Evolutionary conservation across 2,329 filamentous ascomycete genomes (phyloP).

Genomic region (Penicillium occitanis): DNA sequence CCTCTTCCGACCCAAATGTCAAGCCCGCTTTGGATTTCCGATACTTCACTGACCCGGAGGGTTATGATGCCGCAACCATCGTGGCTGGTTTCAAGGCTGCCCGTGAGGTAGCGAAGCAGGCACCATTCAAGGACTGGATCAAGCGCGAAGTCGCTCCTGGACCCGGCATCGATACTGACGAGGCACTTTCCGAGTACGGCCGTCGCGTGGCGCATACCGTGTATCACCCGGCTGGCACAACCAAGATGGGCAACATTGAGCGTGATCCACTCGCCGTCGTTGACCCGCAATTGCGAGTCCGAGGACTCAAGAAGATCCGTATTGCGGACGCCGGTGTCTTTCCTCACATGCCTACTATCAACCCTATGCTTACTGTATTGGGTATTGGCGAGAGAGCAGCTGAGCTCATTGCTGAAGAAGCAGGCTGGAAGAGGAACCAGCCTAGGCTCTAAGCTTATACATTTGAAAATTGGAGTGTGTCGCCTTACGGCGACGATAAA

Average conservation of each 20-base stretch:
- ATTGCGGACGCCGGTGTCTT: slow-evolving; percentile 88
- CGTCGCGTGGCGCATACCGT: slow-evolving; percentile 81
- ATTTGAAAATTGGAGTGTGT: background rate
- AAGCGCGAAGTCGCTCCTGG: slow-evolving; percentile 79
- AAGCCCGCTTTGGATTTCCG: slow-evolving; percentile 85
- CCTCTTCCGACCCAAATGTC: slow-evolving; percentile 69
- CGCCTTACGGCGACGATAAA: background rate
- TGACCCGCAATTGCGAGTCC: slow-evolving; percentile 70
- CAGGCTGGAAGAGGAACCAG: slow-evolving; percentile 62
- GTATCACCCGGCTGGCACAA: slow-evolving; percentile 86
- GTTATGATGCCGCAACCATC: slow-evolving; percentile 79
- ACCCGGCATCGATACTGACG: slow-evolving; percentile 70
- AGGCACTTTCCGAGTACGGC: slow-evolving; percentile 78
- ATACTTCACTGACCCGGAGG: slow-evolving; percentile 84
- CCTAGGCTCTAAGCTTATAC: slow-evolving; percentile 50
- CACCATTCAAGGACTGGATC: slow-evolving; percentile 79
- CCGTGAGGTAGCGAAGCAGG: slow-evolving; percentile 71
- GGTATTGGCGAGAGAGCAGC: slow-evolving; percentile 80
- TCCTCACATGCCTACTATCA: slow-evolving; percentile 81
- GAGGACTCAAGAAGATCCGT: slow-evolving; percentile 69
- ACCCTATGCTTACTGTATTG: slow-evolving; percentile 88
- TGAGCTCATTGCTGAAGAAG: slow-evolving; percentile 76
- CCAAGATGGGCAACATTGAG: slow-evolving; percentile 77
- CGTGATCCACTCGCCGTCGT: slow-evolving; percentile 75
- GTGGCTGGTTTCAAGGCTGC: slow-evolving; percentile 75